These are phyloP conservation scores for Helicocarpus griseus DNA, from an alignment of 2,329 filamentous ascomycete species.

Conservation along the genomic window DNA sequence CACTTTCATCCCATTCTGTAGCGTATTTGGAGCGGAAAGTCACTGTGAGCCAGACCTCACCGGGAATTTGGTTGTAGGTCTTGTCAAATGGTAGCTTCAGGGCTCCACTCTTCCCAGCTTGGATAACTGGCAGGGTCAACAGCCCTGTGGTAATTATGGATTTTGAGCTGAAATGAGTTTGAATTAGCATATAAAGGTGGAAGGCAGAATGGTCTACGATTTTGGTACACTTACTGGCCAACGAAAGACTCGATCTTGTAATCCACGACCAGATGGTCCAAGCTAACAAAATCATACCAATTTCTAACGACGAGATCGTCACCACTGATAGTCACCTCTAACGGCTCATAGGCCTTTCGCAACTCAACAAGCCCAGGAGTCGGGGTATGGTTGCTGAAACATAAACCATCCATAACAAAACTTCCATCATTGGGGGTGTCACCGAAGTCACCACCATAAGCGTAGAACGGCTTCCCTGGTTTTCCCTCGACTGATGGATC, in stretches of 20 bases:
- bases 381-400: slow-evolving; percentile 45
- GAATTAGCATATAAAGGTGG: not conserved
- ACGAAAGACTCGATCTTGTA: slow-evolving; percentile 39
- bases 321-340: slow-evolving; percentile 33
- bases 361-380: slow-evolving; percentile 48
- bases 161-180: slow-evolving; percentile 8
- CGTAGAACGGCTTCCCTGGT: slow-evolving; percentile 40
- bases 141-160: slow-evolving; percentile 25
- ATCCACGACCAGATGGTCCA: slow-evolving; percentile 34
- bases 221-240: slow-evolving; percentile 30
- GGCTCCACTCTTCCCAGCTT: slow-evolving; percentile 21
- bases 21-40: slow-evolving; percentile 35
- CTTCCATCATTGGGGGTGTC: slow-evolving; percentile 51
- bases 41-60: slow-evolving; percentile 40
- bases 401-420: slow-evolving; percentile 54
- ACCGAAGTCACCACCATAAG: slow-evolving; percentile 54
- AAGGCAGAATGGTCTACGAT: not conserved
- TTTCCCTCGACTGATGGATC: slow-evolving; percentile 22
- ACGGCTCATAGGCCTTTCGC: slow-evolving; percentile 50
- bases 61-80: slow-evolving; percentile 19
- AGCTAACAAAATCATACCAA: slow-evolving; percentile 40
- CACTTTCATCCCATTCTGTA: slow-evolving; percentile 42
- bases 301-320: slow-evolving; percentile 37
- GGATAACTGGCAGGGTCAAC: slow-evolving; percentile 34
- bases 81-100: slow-evolving; percentile 12